Base-by-base conservation (phyloP, 2,329 filamentous ascomycete species). In the Cordyceps cateniannulata region DNA sequence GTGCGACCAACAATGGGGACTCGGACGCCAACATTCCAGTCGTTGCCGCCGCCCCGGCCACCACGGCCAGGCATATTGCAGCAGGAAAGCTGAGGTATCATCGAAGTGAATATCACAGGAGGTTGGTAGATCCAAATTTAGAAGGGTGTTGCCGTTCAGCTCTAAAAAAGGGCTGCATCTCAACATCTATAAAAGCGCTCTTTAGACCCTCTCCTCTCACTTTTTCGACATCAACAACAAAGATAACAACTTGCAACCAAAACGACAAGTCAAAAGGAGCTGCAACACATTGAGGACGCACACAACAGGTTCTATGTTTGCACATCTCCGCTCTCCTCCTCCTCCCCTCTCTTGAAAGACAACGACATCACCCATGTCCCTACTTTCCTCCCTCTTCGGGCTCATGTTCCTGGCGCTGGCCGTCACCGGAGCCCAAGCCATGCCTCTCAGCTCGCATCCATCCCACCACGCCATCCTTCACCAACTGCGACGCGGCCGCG, bases 11-110 rank as follows among this genome's bases (percentile, higher is more conserved):
- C 57, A 59, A 52, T 51, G 45, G 56, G 22, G 18, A 35, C 40
- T 35, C 7, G 7, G 24, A n/a, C 7, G 48, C 57, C 57, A 45
- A 29, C 57, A 59, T 59, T 59, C 57, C 57, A 59, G 57, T 59
- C 56, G 47, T 32, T 14, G 35, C 10, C 56, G 18, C 24, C 8
- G 5, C 35, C 14, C 18, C 27, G 10, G 32, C 47, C 49, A 9
- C 48, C 48, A 7, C 38, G 7, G 25, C 45, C 32, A 32, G 20
- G n/a, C 24, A 29, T 32, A 38, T 24, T 42, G 24, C 35, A 14
- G 8, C 25, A 16, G 18, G 2, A 42, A n/a, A 42, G 38, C 18
- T 18, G 5, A 25, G 10, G 9, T 6, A 53, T 35, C 20, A n/a
- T 3, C 25, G 25, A n/a, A 18, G 22, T 14, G 7, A 32, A 22